These are phyloP conservation scores for Eudorina sp. DNA, from an alignment of 139 green algal genomes.

Conservation along the genomic window DNA sequence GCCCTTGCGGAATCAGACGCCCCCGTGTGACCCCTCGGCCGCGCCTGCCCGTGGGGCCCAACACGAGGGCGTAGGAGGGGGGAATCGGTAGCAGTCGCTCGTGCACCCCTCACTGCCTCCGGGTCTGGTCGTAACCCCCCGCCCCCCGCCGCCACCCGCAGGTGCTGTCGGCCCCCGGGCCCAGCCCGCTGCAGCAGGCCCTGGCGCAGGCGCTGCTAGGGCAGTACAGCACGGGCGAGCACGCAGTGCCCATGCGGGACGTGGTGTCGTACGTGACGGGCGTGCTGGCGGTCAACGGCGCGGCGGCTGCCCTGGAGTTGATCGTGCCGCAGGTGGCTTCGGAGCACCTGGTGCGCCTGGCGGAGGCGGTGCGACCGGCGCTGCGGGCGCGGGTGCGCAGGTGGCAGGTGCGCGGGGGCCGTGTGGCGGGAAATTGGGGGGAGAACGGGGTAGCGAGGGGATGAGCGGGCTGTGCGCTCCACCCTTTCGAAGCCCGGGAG, in stretches of 20 bases:
- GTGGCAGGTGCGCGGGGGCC: constrained; percentile 17
- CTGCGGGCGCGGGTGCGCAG: not conserved
- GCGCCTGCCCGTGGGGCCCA: too few species aligned
- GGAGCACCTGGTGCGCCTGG: constrained; percentile 15
- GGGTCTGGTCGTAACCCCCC: too few species aligned
- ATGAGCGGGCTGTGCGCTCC: too few species aligned
- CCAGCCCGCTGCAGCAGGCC: constrained; percentile 44
- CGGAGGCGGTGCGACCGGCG: not conserved
- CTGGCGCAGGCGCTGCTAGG: constrained; percentile 62
- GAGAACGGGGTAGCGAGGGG: not conserved
- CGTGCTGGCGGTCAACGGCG: constrained; percentile 50
- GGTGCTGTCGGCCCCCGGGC: constrained; percentile 5
- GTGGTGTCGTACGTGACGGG: constrained; percentile 50
- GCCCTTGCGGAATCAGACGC: too few species aligned
- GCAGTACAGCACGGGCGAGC: constrained; percentile 66
- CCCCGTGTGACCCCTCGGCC: too few species aligned
- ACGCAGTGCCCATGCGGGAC: constrained; percentile 54
- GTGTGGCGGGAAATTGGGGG: not conserved
- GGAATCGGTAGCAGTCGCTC: too few species aligned
- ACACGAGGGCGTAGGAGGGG: too few species aligned
- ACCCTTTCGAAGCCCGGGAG: too few species aligned
- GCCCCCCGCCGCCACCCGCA: too few species aligned
- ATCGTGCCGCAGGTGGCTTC: constrained; percentile 41
- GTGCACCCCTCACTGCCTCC: too few species aligned
- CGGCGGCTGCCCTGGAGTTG: constrained; percentile 29